phyloP scores from a whole-genome alignment of 2,329 filamentous ascomycete species.

The Tolypocladium nubicola region DNA sequence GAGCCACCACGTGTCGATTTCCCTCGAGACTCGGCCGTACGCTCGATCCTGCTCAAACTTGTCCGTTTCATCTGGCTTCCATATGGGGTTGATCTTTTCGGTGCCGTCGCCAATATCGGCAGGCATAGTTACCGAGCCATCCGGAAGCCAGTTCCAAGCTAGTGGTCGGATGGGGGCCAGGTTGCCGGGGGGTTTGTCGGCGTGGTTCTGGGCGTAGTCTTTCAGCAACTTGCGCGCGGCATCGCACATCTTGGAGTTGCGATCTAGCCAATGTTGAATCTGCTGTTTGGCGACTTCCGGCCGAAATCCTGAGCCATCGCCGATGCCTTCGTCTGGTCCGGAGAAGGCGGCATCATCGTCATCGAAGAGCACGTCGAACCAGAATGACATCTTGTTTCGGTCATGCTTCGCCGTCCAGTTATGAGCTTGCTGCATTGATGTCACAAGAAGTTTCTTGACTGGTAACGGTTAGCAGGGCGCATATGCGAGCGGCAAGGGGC shows the following conservation, averaged over 20 bases:
- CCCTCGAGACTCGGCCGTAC: conserved; percentile 51
- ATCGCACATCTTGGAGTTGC: conserved; percentile 48
- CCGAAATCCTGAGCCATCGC: conserved; percentile 41
- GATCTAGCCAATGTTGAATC: conserved; percentile 51
- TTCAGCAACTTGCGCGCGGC: conserved; percentile 42
- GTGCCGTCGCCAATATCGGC: conserved; percentile 25
- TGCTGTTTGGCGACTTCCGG: conserved; percentile 48
- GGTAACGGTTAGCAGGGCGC: not conserved
- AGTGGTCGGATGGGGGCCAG: conserved; percentile 39
- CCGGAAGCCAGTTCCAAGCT: conserved; percentile 45
- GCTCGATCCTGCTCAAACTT: conserved; percentile 48
- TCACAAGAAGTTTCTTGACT: conserved; percentile 59
- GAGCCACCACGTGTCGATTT: conserved; percentile 57
- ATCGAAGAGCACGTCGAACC: conserved; percentile 56
- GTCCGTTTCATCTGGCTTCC: conserved; percentile 40
- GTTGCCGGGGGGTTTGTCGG: conserved; percentile 37
- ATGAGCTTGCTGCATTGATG: conserved; percentile 54
- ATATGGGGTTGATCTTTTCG: conserved; percentile 34
- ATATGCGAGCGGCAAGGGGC: not conserved
- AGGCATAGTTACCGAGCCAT: conserved; percentile 18
- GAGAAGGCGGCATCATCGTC: conserved; percentile 39
- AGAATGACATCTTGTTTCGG: conserved; percentile 60
- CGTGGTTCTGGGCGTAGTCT: conserved; percentile 41
- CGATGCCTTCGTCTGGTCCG: conserved; percentile 39
- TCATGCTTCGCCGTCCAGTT: conserved; percentile 62